Base-by-base conservation (phyloP, 192 early-diverging fungal genomes). In the Rhizoclosmatium sp. region DNA sequence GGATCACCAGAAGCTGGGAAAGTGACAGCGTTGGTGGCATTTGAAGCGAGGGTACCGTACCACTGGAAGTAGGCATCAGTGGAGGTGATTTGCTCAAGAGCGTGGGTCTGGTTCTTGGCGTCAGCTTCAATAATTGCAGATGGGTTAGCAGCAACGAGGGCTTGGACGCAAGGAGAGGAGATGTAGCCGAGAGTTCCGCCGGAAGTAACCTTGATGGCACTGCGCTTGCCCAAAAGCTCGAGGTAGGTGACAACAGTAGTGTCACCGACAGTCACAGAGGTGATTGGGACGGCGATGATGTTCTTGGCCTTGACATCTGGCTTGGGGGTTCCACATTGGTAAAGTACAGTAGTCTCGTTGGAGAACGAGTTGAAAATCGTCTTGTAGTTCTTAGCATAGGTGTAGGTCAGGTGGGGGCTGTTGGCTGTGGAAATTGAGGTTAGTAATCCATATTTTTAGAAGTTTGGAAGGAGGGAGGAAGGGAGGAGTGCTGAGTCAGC, bases 341-440 rank as follows among this genome's bases (percentile, higher is more conserved):
- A 84, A n/a, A 87, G 73, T 5, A 87, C 78, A 68, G 79, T 69
- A 31, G 75, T 78, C 68, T 82, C 47, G 47, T 75, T 75, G 47
- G 46, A 39, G 51, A 82, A 47, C 31, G 5, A 77, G 82, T 87
- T 85, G 54, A 46, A 72, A 44, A 87, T 71, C 46, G 80, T 78
- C 69, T 87, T 87, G 85, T 87, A 87, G 78, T 76, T 81, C 23
- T 87, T 87, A 46, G 47, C 4, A 79, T 87, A 87, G 19, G 73
- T 82, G 60, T 83, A 76, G 23, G 40, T 48, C 16, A 82, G 65
- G 68, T 79, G 46, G 47, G 80, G 9, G 4, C 65, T 46, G 48
- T 80, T 56, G 79, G 44, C 41, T 61, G 78, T 5, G 67, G 67
- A 80, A 70, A 49, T 49, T 45, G 58, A 23, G 31, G 31, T 31